phyloP scores from a whole-genome alignment of 768 basidiomycete genomes.

The Tylopilus rubrobrunneus region DNA sequence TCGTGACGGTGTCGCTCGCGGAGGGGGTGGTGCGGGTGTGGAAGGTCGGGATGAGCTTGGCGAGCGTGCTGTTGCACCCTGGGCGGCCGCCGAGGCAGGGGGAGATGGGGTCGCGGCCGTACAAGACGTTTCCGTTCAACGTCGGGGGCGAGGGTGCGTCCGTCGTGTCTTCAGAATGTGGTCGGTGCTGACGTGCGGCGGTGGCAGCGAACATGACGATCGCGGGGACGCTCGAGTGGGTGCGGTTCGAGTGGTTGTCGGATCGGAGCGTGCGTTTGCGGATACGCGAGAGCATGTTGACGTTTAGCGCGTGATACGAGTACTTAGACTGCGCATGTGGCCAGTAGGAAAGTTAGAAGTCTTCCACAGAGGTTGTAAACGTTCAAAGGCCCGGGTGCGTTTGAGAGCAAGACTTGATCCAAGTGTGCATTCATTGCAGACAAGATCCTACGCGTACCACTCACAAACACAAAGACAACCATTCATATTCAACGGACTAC shows the following conservation, averaged over 20 bases:
- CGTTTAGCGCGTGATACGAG: slow-evolving; percentile 81
- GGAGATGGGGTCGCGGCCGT: slow-evolving; percentile 75
- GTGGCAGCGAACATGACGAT: slow-evolving; percentile 50
- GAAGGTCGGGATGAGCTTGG: slow-evolving; percentile 91
- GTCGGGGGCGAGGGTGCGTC: slow-evolving; percentile 76
- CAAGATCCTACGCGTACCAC: no score
- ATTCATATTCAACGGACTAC: no score
- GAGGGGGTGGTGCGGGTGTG: slow-evolving; percentile 85
- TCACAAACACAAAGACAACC: no score
- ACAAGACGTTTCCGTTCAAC: slow-evolving; percentile 82
- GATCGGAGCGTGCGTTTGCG: slow-evolving; percentile 80
- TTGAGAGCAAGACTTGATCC: no score
- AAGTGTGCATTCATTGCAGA: no score
- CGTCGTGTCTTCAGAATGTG: no score
- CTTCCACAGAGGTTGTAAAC: no score
- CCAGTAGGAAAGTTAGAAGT: no score
- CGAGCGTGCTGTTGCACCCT: slow-evolving; percentile 78
- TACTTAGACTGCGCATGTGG: no score
- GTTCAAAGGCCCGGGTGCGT: no score
- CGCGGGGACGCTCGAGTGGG: slow-evolving; percentile 64
- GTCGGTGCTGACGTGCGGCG: neutral
- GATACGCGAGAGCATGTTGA: slow-evolving; percentile 78
- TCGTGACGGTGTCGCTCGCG: slow-evolving; percentile 84
- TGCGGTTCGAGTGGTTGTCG: slow-evolving; percentile 81
- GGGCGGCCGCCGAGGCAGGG: slow-evolving; percentile 93